Base-by-base conservation (phyloP, 441 rosid genomes). In the Euphorbia corollata region DNA sequence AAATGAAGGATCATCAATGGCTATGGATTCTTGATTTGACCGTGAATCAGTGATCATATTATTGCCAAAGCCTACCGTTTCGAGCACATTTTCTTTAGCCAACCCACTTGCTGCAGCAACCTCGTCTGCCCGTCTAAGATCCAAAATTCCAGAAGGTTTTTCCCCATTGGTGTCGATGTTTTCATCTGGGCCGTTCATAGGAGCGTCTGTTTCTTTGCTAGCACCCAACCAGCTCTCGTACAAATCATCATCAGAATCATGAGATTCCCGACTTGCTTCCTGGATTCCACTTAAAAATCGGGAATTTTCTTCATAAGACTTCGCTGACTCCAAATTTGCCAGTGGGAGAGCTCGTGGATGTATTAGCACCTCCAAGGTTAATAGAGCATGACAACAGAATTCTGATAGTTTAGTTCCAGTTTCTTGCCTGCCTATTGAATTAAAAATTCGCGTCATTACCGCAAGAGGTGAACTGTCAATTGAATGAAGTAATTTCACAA, bases 341-440 rank as follows among this genome's bases (percentile, higher is more conserved):
- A 84, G 62, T 5, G 96, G 89, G 69, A 84, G 87, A 48, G 79
- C 85, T 75, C 97, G 79, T 1, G 97, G 97, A 80, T 89, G 98
- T 62, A 91, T 83, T 69, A 91, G 85, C 67, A 84, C 89, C 81
- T 88, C 99, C 80, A 89, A 79, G 59, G 86, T 79, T 71, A 85
- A 73, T 68, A 91, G 79, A 38, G 99, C 96, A 50, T 79, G 71
- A 24, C 85, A 85, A 72, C 99, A 94, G 67, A 87, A 83, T 62
- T 78, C 86, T 3, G 87, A 76, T 63, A 88, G 71, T 81, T 78
- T 64, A 53, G 80, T 78, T 67, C 83, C 91, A 23, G 81, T 81
- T 74, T 84, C 83, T 68, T 64, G 81, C 68, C 82, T 83, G 61
- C 97, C 96, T 92, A 82, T 61, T 76, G 41, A 71, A 45, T 0